phyloP scores from a whole-genome alignment of 2,329 filamentous ascomycete species.

The Monosporascus sp. region DNA sequence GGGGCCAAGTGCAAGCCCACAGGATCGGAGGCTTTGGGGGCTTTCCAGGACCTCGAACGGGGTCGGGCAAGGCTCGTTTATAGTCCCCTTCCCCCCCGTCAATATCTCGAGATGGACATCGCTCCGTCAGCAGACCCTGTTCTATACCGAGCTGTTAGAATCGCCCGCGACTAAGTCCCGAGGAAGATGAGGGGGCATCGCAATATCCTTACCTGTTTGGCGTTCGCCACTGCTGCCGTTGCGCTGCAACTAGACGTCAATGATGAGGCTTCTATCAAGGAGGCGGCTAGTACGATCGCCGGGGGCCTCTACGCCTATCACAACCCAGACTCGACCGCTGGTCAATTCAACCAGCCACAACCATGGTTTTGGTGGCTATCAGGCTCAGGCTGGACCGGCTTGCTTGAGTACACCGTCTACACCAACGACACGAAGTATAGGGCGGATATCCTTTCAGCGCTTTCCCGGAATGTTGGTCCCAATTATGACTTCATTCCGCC shows the following conservation, averaged over 20 bases:
- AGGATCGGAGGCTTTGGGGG: too few relatives aligned
- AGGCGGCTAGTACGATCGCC: constrained; percentile 20
- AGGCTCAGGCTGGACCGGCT: constrained; percentile 25
- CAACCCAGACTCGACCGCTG: constrained; percentile 23
- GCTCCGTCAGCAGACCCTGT: too few relatives aligned
- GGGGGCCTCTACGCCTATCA: constrained; percentile 25
- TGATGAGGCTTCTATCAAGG: constrained; percentile 19
- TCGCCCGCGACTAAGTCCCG: too few relatives aligned
- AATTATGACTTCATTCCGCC: constrained; percentile 19
- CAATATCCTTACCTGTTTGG: constrained; percentile 5
- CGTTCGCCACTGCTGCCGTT: constrained; percentile 11
- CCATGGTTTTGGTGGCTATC: constrained; percentile 31
- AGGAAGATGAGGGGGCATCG: not conserved
- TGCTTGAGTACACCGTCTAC: constrained; percentile 22
- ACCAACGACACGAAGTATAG: constrained; percentile 20
- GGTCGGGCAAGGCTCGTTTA: too few relatives aligned
- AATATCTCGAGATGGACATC: too few relatives aligned
- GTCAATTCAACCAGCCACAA: constrained; percentile 27
- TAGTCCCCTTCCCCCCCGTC: too few relatives aligned
- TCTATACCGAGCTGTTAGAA: too few relatives aligned
- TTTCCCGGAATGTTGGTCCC: constrained; percentile 17
- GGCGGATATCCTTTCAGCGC: constrained; percentile 15
- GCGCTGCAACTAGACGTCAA: constrained; percentile 19
- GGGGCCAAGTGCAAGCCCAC: not conserved
- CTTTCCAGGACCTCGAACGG: too few relatives aligned